phyloP scores from a whole-genome alignment of 139 green algal genomes.

The Mychonastes homosphaera region DNA sequence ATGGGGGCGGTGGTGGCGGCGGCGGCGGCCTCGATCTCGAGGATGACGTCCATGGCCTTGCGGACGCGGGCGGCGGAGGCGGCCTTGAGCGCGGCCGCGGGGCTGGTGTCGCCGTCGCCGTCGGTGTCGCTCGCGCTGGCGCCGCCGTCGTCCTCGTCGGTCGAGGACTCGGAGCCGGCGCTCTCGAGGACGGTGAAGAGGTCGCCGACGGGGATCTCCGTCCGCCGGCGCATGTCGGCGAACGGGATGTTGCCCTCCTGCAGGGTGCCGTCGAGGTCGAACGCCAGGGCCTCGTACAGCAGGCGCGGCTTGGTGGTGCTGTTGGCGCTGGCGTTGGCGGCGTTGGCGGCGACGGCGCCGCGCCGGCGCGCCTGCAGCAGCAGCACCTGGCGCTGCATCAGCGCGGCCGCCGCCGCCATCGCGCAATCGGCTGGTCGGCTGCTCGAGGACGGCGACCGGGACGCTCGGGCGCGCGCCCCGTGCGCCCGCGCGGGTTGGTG shows the following conservation, averaged over 20 bases:
- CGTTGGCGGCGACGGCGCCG: neutral
- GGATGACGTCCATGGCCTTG: slow-evolving; percentile 32
- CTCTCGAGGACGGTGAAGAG: slow-evolving; percentile 69
- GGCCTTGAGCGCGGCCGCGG: neutral
- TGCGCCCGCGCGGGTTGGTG: no score
- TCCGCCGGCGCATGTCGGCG: slow-evolving; percentile 42
- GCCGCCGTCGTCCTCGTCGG: no score
- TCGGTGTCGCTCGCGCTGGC: neutral
- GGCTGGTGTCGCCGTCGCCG: neutral
- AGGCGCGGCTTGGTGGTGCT: slow-evolving; percentile 1
- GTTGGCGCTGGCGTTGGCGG: neutral
- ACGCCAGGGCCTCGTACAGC: slow-evolving; percentile 2
- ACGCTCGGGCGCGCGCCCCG: no score
- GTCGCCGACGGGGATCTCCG: slow-evolving; percentile 49
- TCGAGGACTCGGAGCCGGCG: no score
- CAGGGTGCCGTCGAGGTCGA: slow-evolving; percentile 39
- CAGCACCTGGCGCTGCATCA: neutral
- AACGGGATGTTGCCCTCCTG: slow-evolving; percentile 57
- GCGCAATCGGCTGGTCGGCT: no score
- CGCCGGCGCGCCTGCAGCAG: neutral
- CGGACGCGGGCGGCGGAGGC: neutral
- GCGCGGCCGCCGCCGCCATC: no score
- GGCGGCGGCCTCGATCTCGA: slow-evolving; percentile 59
- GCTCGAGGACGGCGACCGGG: no score
- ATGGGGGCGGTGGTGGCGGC: slow-evolving; percentile 17